These are phyloP conservation scores for Nigrospora oryzae DNA, from an alignment of 2,329 filamentous ascomycete genomes.

Conservation along the genomic window DNA sequence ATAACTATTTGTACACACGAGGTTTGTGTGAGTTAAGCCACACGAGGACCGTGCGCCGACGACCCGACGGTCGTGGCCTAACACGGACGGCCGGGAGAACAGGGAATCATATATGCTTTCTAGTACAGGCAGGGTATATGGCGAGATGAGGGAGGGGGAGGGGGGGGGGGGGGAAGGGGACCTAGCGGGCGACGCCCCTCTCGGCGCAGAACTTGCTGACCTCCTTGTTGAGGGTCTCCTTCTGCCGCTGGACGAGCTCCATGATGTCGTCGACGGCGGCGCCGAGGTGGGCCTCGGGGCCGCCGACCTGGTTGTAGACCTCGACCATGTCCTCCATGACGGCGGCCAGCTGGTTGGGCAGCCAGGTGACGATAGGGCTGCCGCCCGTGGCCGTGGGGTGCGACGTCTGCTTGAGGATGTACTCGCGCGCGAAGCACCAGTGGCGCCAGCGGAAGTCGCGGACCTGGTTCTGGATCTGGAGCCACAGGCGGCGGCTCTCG, in stretches of 20 bases:
- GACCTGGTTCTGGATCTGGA: constrained; percentile 63
- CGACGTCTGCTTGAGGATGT: constrained; percentile 69
- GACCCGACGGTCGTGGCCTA: too few relatives aligned
- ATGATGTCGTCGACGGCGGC: constrained; percentile 51
- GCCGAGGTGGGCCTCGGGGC: constrained; percentile 32
- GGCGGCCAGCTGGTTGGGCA: constrained; percentile 72
- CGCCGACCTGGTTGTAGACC: constrained; percentile 40
- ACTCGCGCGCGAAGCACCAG: constrained; percentile 80
- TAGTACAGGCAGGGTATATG: too few relatives aligned
- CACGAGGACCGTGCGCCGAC: too few relatives aligned
- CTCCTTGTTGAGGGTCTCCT: constrained; percentile 60
- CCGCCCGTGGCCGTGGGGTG: constrained; percentile 76
- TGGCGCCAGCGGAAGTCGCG: constrained; percentile 77
- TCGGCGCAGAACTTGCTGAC: constrained; percentile 67
- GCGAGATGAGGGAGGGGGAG: too few relatives aligned
- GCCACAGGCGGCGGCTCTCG: constrained; percentile 50
- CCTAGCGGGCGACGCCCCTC: constrained; percentile 25
- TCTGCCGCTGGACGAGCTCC: constrained; percentile 56
- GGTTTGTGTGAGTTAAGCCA: too few relatives aligned
- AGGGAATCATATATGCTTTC: too few relatives aligned
- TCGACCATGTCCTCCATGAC: constrained; percentile 63
- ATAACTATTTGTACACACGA: too few relatives aligned
- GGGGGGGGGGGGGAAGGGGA: background rate
- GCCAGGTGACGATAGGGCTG: constrained; percentile 75
- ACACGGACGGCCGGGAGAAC: too few relatives aligned